phyloP scores from a whole-genome alignment of 1,284 basidiomycete genomes.

The Cutaneotrichosporon dermatis region DNA sequence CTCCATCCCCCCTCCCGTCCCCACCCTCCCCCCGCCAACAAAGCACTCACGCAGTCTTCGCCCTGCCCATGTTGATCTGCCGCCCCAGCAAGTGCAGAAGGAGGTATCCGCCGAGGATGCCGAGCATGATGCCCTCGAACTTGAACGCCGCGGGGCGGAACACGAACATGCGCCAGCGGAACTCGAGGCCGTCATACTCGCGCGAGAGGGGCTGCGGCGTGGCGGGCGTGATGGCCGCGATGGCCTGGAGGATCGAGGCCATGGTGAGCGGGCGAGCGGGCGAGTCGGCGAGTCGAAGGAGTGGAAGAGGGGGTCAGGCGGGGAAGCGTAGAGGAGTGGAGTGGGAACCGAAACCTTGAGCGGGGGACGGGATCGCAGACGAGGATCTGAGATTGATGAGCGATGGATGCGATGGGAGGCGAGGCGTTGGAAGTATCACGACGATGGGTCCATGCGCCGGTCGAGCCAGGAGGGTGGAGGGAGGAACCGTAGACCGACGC shows the following conservation, averaged over 20 bases:
- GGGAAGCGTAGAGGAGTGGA: not conserved
- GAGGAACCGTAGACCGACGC: too few species aligned
- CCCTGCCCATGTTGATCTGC: constrained; percentile 33
- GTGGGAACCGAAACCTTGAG: too few species aligned
- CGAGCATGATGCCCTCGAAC: constrained; percentile 60
- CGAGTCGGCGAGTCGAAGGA: not conserved
- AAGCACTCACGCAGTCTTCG: constrained; percentile 46
- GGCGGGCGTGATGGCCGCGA: constrained; percentile 55
- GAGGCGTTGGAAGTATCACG: too few species aligned
- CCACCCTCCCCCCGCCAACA: too few species aligned
- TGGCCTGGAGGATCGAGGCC: constrained; percentile 48
- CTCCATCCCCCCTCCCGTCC: too few species aligned
- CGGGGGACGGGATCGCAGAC: too few species aligned
- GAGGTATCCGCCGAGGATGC: constrained; percentile 51
- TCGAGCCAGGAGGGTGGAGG: too few species aligned
- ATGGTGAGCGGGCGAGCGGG: constrained; percentile 11
- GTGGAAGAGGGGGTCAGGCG: not conserved
- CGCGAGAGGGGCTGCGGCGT: constrained; percentile 29
- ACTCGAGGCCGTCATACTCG: constrained; percentile 62
- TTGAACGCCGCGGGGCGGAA: constrained; percentile 77
- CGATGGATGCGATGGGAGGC: too few species aligned
- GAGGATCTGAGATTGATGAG: too few species aligned
- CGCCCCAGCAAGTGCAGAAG: constrained; percentile 40
- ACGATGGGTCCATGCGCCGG: too few species aligned
- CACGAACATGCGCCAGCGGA: constrained; percentile 64